Evolutionary conservation across 2,329 filamentous ascomycete genomes (phyloP).

Genomic region (Claviceps purpurea): DNA sequence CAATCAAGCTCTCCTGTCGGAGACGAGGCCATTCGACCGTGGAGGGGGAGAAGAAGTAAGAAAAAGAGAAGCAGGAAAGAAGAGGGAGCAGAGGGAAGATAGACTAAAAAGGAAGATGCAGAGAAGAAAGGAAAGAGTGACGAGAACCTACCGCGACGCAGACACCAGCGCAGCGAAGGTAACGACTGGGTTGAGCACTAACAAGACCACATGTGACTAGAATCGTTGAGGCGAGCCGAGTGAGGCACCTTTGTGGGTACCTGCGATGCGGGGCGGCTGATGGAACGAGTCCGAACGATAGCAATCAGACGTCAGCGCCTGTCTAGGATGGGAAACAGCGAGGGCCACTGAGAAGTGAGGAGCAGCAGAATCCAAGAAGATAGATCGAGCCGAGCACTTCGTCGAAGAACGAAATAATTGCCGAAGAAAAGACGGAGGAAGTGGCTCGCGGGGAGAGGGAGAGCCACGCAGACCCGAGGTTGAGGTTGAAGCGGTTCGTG

Average conservation of each 20-base stretch:
- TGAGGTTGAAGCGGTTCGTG: no score
- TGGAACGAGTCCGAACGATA: neutral
- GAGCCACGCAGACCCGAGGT: no score
- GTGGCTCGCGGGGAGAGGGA: no score
- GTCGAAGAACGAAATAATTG: no score
- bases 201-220: slow-evolving; percentile 4
- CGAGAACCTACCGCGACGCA: neutral
- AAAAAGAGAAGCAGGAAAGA: neutral
- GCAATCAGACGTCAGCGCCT: no score
- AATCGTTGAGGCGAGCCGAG: slow-evolving; percentile 1
- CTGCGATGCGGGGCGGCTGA: slow-evolving; percentile 1
- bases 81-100: no score
- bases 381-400: no score
- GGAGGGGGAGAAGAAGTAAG: neutral
- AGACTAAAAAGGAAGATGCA: neutral
- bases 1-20: neutral
- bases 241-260: neutral
- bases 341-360: no score
- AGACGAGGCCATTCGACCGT: neutral
- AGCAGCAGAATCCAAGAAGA: no score
- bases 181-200: neutral
- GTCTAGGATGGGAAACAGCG: no score
- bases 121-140: neutral
- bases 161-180: neutral
- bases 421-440: no score